phyloP scores from a whole-genome alignment of 495 filamentous ascomycete species.

The Neurospora sp. region DNA sequence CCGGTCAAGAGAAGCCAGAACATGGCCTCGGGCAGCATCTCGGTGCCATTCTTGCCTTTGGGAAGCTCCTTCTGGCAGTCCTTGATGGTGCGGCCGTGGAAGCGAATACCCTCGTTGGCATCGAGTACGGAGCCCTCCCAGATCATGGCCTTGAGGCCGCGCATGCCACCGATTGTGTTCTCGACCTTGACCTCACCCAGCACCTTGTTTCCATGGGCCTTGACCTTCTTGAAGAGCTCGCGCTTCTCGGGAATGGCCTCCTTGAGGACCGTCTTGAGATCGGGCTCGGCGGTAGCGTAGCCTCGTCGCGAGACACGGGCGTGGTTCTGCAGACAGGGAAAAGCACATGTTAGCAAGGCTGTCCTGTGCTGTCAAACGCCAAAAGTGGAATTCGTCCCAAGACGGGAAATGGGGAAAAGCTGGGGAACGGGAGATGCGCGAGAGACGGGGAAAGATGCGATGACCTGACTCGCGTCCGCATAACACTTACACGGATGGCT shows the following conservation, averaged over 20 bases:
- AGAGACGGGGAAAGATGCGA: not conserved
- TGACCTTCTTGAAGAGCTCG: constrained; percentile 84
- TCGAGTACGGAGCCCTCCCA: constrained; percentile 99
- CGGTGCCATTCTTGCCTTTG: constrained; percentile 86
- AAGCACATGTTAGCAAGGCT: constrained; percentile 17
- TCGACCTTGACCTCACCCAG: constrained; percentile 92
- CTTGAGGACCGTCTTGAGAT: constrained; percentile 76
- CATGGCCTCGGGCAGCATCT: constrained; percentile 99
- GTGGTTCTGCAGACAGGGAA: constrained; percentile 9
- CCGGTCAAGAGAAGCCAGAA: constrained; percentile 98
- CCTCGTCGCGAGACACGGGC: constrained; percentile 23
- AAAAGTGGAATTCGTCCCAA: not conserved
- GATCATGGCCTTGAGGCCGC: constrained; percentile 92
- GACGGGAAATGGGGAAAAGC: not conserved
- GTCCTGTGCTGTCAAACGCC: constrained; percentile 16
- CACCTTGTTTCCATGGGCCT: constrained; percentile 68
- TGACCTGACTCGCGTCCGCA: not conserved
- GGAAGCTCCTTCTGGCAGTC: constrained; percentile 91
- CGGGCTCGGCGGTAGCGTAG: constrained; percentile 69
- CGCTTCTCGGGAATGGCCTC: constrained; percentile 83
- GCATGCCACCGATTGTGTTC: constrained; percentile 92
- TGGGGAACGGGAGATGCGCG: not conserved
- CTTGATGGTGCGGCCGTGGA: constrained; percentile 96
- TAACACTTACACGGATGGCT: constrained; percentile 41
- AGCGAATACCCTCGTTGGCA: constrained; percentile 92